Conservation (phyloP, 2,329 filamentous ascomycete species). For the Aspergillus sergii region DNA sequence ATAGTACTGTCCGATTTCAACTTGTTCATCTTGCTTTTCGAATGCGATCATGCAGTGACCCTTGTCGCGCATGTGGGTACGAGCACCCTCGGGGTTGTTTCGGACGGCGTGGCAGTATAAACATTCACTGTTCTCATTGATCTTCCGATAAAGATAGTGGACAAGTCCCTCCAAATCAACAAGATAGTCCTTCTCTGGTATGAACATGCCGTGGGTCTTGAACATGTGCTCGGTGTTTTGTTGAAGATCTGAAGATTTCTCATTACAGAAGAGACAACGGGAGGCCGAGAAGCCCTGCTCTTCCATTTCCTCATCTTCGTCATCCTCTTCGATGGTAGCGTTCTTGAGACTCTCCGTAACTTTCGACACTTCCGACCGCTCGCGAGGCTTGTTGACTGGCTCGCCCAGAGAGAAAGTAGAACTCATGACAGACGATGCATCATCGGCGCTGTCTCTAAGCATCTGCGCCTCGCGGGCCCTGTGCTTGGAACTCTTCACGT, state of each 20-base stretch:
- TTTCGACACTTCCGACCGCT: constrained; percentile 72
- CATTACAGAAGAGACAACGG: constrained; percentile 89
- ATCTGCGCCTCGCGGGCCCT: constrained; percentile 64
- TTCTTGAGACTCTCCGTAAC: constrained; percentile 78
- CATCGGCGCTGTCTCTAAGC: constrained; percentile 58
- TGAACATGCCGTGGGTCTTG: constrained; percentile 90
- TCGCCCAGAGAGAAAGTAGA: constrained; percentile 91
- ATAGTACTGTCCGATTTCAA: constrained; percentile 95
- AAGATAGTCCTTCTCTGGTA: constrained; percentile 85
- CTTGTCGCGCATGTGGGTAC: constrained; percentile 97
- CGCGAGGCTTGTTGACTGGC: constrained; percentile 61
- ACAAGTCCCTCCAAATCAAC: constrained; percentile 81
- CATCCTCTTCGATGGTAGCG: constrained; percentile 57
- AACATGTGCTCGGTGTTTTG: constrained; percentile 88
- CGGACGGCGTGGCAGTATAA: constrained; percentile 85
- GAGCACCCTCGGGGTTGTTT: constrained; percentile 74
- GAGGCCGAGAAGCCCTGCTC: constrained; percentile 52
- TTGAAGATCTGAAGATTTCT: constrained; percentile 72
- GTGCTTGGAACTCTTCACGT: constrained; percentile 88
- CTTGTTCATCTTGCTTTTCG: constrained; percentile 81
- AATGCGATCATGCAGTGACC: constrained; percentile 97
- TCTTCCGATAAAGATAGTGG: constrained; percentile 74
- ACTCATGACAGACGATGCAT: constrained; percentile 80
- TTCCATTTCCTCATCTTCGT: constrained; percentile 51
- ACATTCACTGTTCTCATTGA: constrained; percentile 80